Evolutionary conservation across 768 basidiomycete genomes (phyloP), one percentile per base, ranked within the genome.

Genomic region (Ramaria sp.): DNA sequence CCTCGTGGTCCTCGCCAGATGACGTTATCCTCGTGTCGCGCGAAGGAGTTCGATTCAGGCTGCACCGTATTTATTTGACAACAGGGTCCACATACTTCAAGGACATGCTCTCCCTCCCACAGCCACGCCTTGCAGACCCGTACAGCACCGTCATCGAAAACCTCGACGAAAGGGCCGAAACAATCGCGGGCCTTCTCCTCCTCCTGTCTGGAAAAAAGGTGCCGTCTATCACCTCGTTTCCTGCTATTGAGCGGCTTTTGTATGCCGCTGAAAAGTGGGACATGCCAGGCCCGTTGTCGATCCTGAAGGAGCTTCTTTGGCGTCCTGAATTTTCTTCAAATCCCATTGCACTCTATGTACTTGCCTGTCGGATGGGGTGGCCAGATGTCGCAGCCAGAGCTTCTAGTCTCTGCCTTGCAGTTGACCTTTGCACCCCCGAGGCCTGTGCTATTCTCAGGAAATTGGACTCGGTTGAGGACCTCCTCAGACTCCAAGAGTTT

Each of bases 201-300:
- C 80, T 84, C 76, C 7, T 47, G 5, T 47, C 44, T 20, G 44
- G 44, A 13, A 47, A 47, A 16, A 20, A 6, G 20, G 5, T 16
- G 6, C 44, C 27, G 5, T 13, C 13, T 13, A 18, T 8, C 64
- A 65, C 3, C 65, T 80, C 22, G 67, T 69, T 75, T 61, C 79
- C 82, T 58, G 56, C 65, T 30, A 65, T 84, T 51, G 81, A 85
- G 51, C 64, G 71, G 2, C 61, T 84, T 16, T 66, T 83, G 13
- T 79, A 73, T 51, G 79, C 80, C 0, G 77, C 81, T 0, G 81
- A 84, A 61, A 83, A 82, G 61, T 84, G 83, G 62, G 82, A 83
- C 37, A 83, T 81, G 78, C 74, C 78, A 0, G 83, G 81, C 0
- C 79, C 82, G 1, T 67, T 71, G 56, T 81, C 79, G 7, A 74